Conservation (phyloP, 495 filamentous ascomycete species). For the Aspergillus incahuasiensis region DNA sequence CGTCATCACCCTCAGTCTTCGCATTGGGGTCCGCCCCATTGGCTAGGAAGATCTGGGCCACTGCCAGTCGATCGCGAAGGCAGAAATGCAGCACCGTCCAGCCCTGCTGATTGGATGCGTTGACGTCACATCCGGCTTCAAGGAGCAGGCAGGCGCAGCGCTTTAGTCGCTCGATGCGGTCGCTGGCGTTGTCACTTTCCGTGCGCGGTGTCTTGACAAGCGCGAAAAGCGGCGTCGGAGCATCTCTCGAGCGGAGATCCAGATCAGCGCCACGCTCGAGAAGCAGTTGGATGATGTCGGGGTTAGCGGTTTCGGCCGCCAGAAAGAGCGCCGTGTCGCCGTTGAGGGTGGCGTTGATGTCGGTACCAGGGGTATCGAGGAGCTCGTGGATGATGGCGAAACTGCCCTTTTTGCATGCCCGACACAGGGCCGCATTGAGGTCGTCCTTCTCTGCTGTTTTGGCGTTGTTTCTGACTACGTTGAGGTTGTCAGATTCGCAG, state of each 20-base stretch:
- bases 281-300: background rate
- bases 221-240: background rate
- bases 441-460: background rate
- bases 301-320: background rate
- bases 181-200: too few relatives aligned
- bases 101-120: background rate
- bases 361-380: background rate
- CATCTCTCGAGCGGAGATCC: background rate
- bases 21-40: background rate
- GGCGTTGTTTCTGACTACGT: background rate
- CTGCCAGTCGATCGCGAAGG: background rate
- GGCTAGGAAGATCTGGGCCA: background rate
- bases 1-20: background rate
- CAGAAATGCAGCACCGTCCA: background rate
- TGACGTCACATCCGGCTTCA: constrained; percentile 2
- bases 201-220: background rate
- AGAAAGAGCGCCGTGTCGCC: background rate
- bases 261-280: background rate
- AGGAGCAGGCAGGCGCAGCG: background rate
- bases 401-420: background rate
- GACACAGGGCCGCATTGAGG: background rate
- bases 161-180: background rate
- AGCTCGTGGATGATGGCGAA: background rate
- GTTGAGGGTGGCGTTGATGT: background rate
- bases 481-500: background rate